Conservation (phyloP, 2,329 filamentous ascomycete species). For the Colletotrichum sansevieriae region DNA sequence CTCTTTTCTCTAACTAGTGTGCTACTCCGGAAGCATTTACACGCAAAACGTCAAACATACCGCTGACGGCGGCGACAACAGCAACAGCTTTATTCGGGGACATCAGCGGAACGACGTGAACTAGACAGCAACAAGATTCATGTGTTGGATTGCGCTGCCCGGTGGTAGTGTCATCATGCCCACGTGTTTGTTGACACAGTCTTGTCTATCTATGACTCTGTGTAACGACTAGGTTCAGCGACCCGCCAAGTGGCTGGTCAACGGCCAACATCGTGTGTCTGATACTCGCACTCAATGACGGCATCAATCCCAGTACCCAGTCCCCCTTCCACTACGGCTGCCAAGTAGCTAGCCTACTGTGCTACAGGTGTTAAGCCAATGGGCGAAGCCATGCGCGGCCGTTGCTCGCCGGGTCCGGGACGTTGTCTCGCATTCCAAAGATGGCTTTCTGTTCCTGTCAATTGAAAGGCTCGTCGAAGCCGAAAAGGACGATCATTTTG, state of each 20-base stretch:
- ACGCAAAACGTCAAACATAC: too few relatives aligned
- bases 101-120: too few relatives aligned
- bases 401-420: conserved; percentile 28
- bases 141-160: neutral
- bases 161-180: neutral
- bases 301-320: conserved; percentile 1
- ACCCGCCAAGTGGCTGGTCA: neutral
- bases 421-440: conserved; percentile 29
- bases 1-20: too few relatives aligned
- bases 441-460: conserved; percentile 9
- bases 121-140: neutral
- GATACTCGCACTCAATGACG: neutral
- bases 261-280: conserved; percentile 11
- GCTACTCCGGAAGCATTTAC: too few relatives aligned
- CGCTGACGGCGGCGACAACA: too few relatives aligned
- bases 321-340: neutral
- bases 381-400: conserved; percentile 17
- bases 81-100: too few relatives aligned
- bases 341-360: conserved; percentile 2
- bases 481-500: conserved; percentile 9
- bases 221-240: neutral
- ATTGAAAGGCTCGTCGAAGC: conserved; percentile 6
- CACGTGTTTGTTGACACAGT: neutral
- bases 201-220: neutral
- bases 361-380: neutral